phyloP scores from a whole-genome alignment of 2,329 filamentous ascomycete species.

The Cryoendolithus antarcticus region DNA sequence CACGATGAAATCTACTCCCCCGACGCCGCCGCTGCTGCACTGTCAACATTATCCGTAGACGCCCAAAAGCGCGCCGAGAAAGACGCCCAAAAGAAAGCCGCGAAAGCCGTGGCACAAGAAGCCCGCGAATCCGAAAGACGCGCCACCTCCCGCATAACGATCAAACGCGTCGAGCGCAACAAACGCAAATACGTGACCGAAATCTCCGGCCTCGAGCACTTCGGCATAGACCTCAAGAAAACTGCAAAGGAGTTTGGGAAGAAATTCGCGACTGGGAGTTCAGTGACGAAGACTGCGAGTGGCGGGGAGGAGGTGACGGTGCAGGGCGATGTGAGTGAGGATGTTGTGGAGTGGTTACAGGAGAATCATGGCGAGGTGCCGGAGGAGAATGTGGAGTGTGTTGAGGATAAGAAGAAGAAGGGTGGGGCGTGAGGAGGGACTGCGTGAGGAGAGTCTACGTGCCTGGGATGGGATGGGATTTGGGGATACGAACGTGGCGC shows the following conservation, averaged over 20 bases:
- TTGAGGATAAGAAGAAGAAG: constrained; percentile 96
- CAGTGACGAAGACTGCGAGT: constrained; percentile 72
- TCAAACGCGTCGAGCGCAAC: constrained; percentile 96
- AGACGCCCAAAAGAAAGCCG: constrained; percentile 92
- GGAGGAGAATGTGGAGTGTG: constrained; percentile 85
- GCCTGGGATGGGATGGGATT: no score
- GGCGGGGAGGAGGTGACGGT: constrained; percentile 89
- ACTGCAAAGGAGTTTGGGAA: constrained; percentile 86
- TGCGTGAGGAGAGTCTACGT: no score
- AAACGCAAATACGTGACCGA: constrained; percentile 96
- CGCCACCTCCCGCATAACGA: constrained; percentile 68
- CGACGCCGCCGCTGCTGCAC: constrained; percentile 64
- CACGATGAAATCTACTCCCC: constrained; percentile 72
- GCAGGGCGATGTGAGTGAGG: constrained; percentile 90
- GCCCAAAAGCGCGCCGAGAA: constrained; percentile 92
- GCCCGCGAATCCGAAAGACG: constrained; percentile 72
- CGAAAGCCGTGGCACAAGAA: constrained; percentile 81
- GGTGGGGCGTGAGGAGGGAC: no score
- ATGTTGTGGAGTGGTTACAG: constrained; percentile 80
- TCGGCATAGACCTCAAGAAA: constrained; percentile 89
- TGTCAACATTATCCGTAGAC: constrained; percentile 74
- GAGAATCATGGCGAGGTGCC: constrained; percentile 77
- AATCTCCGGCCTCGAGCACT: constrained; percentile 78
- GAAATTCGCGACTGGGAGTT: constrained; percentile 92
- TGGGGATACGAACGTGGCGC: no score